Evolutionary conservation across 176 grass and related monocot genomes (phyloP).

Genomic region (Cocos nucifera): DNA sequence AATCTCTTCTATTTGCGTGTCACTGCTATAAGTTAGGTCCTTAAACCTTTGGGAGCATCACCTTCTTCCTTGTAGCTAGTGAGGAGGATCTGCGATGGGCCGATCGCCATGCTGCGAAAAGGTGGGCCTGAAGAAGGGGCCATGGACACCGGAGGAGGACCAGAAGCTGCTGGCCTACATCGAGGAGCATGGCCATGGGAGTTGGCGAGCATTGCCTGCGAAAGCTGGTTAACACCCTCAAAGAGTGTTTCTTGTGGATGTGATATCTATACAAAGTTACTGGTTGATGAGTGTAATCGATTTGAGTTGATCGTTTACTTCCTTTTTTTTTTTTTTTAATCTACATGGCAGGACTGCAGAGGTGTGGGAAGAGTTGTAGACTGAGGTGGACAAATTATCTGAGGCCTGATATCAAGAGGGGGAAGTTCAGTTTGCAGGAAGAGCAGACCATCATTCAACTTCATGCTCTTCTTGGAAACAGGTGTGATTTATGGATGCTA

Average conservation of each 20-base stretch:
- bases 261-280: too few relatives aligned
- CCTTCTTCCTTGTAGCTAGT: background rate
- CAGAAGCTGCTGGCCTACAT: slow-evolving; percentile 89
- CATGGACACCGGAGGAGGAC: slow-evolving; percentile 82
- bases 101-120: slow-evolving; percentile 92
- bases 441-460: slow-evolving; percentile 96
- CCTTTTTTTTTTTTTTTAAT: slow-evolving; percentile 4
- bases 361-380: slow-evolving; percentile 94
- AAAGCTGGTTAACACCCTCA: slow-evolving; percentile 59
- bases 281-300: too few relatives aligned
- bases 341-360: slow-evolving; percentile 57
- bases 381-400: slow-evolving; percentile 96
- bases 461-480: slow-evolving; percentile 91
- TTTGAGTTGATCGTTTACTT: too few relatives aligned
- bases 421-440: slow-evolving; percentile 97
- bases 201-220: slow-evolving; percentile 82
- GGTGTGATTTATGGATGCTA: slow-evolving; percentile 31
- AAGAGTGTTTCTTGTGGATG: background rate
- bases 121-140: slow-evolving; percentile 86
- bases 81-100: slow-evolving; percentile 31
- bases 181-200: slow-evolving; percentile 90
- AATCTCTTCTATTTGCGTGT: slow-evolving; percentile 7
- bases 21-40: background rate
- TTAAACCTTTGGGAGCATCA: background rate
- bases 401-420: slow-evolving; percentile 91